Evolutionary conservation across 768 basidiomycete genomes (phyloP), one percentile per base, ranked within the genome.

Genomic region (Suillus americanus): DNA sequence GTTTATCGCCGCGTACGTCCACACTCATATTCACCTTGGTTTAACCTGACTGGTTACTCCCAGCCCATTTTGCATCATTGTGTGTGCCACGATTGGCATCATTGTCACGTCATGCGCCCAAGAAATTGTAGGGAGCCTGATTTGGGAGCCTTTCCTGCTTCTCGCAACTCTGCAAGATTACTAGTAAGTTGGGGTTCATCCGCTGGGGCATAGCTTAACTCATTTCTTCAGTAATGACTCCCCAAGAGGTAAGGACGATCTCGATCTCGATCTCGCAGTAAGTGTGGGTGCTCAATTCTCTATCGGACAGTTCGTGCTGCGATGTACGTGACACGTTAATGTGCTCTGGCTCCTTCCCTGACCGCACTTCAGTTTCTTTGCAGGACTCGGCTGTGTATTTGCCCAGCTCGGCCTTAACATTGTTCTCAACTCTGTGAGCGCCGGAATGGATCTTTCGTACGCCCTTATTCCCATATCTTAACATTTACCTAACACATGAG

Each of bases 381-480:
- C 68, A 13, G 68, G 68, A 43, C 60, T 69, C 53, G 68, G 68
- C 59, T 68, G 67, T 62, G 67, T 66, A 51, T 66, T 60, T 38
- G 65, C 68, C 30, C 68, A 69, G 38, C 57, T 69, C 28, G 67
- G 67, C 20, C 66, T 69, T 57, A 69, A 57, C 55, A 68, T 69
- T 50, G 68, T 68, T 41, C 48, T 69, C 56, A 69, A 69, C 53
- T 68, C 68, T 45, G 65, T 69, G 53, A 68, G 68, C 54, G 64
- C 65, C 10, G 68, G 68, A 23, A 69, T 69, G 68, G 68, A 69
- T 68, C 59, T 69, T 30, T 64, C 68, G 68, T 65, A 61, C 54
- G 68, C 25, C 46, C 40, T 23, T 46, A 1, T 12, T 35, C 33
- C 5, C 53, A 13, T 54, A 1, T 35, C 12, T n/a, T 7, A 54